These are phyloP conservation scores for Trypanosoma conorhini DNA, from an alignment of 208 protist species.

Conservation along the genomic window DNA sequence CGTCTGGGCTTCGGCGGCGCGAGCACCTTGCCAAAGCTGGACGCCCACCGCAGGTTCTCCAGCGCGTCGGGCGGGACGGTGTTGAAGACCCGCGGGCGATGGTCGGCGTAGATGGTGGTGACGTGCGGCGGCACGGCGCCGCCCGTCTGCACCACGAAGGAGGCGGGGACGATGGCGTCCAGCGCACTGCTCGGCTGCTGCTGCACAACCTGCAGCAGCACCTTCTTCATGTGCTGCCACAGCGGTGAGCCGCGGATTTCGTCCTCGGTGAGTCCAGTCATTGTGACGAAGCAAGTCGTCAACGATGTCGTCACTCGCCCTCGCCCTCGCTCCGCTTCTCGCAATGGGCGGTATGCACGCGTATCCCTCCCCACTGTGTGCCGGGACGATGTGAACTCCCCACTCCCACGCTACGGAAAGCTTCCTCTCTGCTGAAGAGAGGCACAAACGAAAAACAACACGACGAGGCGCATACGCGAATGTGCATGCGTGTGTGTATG, in stretches of 20 bases:
- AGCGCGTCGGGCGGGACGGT: slow-evolving; percentile 63
- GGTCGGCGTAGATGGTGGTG: slow-evolving; percentile 60
- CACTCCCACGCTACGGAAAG: neutral
- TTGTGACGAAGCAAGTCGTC: neutral
- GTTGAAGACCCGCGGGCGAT: slow-evolving; percentile 50
- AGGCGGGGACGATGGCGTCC: slow-evolving; percentile 69
- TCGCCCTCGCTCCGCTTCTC: too few relatives aligned
- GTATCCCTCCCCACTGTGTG: neutral
- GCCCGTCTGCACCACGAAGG: slow-evolving; percentile 69
- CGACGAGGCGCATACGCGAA: neutral
- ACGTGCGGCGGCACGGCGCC: slow-evolving; percentile 60
- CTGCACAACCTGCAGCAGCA: slow-evolving; percentile 71
- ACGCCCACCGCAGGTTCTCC: slow-evolving; percentile 69
- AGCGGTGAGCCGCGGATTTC: slow-evolving; percentile 70
- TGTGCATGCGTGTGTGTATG: neutral
- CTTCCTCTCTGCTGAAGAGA: too few relatives aligned
- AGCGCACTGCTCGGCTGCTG: slow-evolving; percentile 69
- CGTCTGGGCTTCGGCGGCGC: slow-evolving; percentile 70
- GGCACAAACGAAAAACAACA: neutral
- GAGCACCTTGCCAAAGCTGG: slow-evolving; percentile 66
- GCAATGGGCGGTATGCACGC: too few relatives aligned
- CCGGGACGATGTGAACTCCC: neutral
- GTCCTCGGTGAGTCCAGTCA: slow-evolving; percentile 50
- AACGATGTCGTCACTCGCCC: too few relatives aligned
- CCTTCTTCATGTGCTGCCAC: slow-evolving; percentile 86